A percentile compares a stretch with the other conserved stretches of the same genome.
phyloP scores from a whole-genome alignment of 208 protist species.

The Leishmania amazonensis region DNA sequence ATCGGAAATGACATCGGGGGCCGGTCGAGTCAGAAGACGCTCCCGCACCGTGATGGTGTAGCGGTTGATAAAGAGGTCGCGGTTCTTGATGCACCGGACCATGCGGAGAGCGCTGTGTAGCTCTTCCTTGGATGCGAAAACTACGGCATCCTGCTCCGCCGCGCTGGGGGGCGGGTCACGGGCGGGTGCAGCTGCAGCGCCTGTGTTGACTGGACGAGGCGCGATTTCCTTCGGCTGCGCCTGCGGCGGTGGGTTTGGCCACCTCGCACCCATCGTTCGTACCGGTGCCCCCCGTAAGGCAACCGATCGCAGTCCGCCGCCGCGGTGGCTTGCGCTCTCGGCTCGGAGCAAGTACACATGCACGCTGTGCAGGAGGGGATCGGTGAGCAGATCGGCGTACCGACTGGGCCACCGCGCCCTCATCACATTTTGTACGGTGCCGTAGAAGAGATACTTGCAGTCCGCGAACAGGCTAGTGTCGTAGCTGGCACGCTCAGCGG shows the following conservation, averaged over 20 bases:
- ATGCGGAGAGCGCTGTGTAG: conserved; percentile 43
- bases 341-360: conserved; percentile 34
- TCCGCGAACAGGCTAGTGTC: conserved; percentile 5
- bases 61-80: conserved; percentile 33
- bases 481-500: conserved; percentile 12
- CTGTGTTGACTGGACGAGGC: neutral
- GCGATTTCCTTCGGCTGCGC: neutral
- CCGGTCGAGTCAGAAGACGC: conserved; percentile 36
- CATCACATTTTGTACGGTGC: conserved; percentile 19
- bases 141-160: conserved; percentile 15
- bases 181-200: neutral
- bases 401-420: conserved; percentile 7
- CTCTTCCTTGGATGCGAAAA: conserved; percentile 29
- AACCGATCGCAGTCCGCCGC: conserved; percentile 2
- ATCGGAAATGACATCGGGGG: conserved; percentile 21
- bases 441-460: conserved; percentile 26
- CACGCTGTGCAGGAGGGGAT: conserved; percentile 31
- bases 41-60: conserved; percentile 38
- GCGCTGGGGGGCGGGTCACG: neutral
- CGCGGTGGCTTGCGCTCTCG: conserved; percentile 17
- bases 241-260: neutral
- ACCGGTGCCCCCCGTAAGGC: conserved; percentile 1
- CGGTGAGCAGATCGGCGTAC: conserved; percentile 17
- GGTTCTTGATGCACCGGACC: conserved; percentile 28
- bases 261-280: conserved; percentile 1